Conservation (phyloP, 2,329 filamentous ascomycete species). For the Nigrograna mackinnonii region DNA sequence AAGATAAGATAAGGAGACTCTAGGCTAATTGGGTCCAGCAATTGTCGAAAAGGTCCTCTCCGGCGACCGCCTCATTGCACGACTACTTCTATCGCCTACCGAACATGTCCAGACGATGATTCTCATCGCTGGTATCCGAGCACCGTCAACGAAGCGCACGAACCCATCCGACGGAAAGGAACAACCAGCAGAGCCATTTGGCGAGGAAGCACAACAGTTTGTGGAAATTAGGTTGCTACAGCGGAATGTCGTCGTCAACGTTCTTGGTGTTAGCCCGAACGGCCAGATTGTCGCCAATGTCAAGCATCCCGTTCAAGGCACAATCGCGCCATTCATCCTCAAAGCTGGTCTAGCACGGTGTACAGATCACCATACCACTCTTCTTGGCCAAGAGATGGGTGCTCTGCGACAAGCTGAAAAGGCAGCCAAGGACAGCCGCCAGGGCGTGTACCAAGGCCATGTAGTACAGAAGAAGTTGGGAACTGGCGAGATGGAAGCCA, state of each 20-base stretch:
- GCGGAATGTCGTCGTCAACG: conserved; percentile 78
- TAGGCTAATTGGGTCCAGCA: conserved; percentile 29
- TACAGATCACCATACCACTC: conserved; percentile 92
- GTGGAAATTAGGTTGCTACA: conserved; percentile 87
- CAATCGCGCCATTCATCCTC: conserved; percentile 89
- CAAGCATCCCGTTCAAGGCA: conserved; percentile 80
- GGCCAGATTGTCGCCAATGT: conserved; percentile 88
- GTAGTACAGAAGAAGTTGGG: conserved; percentile 66
- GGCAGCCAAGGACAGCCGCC: conserved; percentile 74
- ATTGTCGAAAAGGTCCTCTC: conserved; percentile 90
- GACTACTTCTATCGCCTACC: conserved; percentile 77
- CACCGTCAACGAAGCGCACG: conserved; percentile 85
- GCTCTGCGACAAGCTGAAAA: conserved; percentile 84
- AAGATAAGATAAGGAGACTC: background rate
- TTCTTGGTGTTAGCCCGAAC: conserved; percentile 87
- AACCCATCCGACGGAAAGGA: conserved; percentile 77
- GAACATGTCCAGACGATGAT: conserved; percentile 90
- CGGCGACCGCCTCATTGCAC: conserved; percentile 83
- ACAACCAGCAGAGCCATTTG: conserved; percentile 84
- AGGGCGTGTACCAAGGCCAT: conserved; percentile 81
- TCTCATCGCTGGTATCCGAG: conserved; percentile 84
- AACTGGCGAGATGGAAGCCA: conserved; percentile 73
- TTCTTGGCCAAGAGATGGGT: conserved; percentile 89
- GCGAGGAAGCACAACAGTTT: conserved; percentile 85
- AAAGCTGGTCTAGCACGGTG: conserved; percentile 88